phyloP scores from a whole-genome alignment of 768 basidiomycete genomes.

The Wakefieldia striispora region DNA sequence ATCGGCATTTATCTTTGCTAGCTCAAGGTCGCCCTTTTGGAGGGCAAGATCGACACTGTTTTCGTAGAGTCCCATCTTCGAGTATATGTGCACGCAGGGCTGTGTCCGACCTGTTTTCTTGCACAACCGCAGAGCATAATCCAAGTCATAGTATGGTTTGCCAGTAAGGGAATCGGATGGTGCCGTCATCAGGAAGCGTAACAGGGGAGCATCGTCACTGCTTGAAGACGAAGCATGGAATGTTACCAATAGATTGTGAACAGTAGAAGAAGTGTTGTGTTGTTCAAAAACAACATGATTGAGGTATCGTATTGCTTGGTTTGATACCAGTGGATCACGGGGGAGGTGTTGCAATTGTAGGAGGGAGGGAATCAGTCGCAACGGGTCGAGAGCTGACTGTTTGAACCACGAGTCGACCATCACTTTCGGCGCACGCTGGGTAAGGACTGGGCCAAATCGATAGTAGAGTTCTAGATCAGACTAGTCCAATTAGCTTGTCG shows the following conservation, averaged over 20 bases:
- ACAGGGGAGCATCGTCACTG: slow-evolving; percentile 72
- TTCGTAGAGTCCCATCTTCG: slow-evolving; percentile 97
- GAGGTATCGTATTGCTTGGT: slow-evolving; percentile 90
- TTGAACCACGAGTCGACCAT: slow-evolving; percentile 93
- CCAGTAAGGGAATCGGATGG: slow-evolving; percentile 80
- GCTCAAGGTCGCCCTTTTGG: slow-evolving; percentile 90
- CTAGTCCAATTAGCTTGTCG: slow-evolving; percentile 38
- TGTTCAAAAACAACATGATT: slow-evolving; percentile 81
- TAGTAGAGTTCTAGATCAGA: slow-evolving; percentile 88
- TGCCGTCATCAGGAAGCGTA: slow-evolving; percentile 79
- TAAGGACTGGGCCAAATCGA: slow-evolving; percentile 84
- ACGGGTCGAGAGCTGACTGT: slow-evolving; percentile 73
- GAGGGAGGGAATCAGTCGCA: slow-evolving; percentile 86
- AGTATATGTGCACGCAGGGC: slow-evolving; percentile 94
- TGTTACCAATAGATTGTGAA: slow-evolving; percentile 93
- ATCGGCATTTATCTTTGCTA: slow-evolving; percentile 94
- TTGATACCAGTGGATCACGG: slow-evolving; percentile 68
- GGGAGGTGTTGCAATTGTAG: slow-evolving; percentile 75
- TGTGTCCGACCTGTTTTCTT: slow-evolving; percentile 77
- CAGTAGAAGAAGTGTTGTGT: slow-evolving; percentile 74
- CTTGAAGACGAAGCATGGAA: slow-evolving; percentile 61
- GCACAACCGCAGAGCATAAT: slow-evolving; percentile 93
- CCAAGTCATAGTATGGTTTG: slow-evolving; percentile 93
- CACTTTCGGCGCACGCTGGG: slow-evolving; percentile 83
- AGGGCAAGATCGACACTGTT: slow-evolving; percentile 94